Base-by-base conservation (phyloP, 148 eudicot species). In the Arctostaphylos glauca region DNA sequence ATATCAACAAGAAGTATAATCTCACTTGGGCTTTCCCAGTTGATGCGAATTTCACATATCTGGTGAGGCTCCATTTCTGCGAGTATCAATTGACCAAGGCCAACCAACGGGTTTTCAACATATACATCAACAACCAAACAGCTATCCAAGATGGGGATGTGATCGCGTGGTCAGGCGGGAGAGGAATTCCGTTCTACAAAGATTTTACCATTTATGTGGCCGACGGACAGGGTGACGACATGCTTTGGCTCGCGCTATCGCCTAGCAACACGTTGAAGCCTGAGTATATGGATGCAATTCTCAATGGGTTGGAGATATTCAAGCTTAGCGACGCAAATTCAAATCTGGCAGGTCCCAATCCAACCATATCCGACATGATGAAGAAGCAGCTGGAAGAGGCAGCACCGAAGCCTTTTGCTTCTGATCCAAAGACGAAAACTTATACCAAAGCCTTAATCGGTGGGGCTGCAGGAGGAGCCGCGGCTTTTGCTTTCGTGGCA, bases 241-340 rank as follows among this genome's bases (percentile, higher is more conserved):
- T 83, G 47, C 56, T 95, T 46, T 86, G 85, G 81, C 82, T 95
- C 23, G 91, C 91, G 5, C 81, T 95, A 21, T 89, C 87, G 55
- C 95, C 96, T 1, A 82, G 85, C 49, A 88, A 87, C 56, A 5
- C 55, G 2, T 23, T 21, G 21, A 77, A 82, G 15, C 92, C 98
- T 0, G 79, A 89, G 52, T 93, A 64, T 59, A 83, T 84, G 7
- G 97, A 96, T 81, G 92, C 91, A 3, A 85, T 94, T 44, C 89
- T 96, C 2, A 96, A 96, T 77, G 99, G 99, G 41, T 80, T 96
- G 75, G 99, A 96, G 88, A 76, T 93, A 58, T 96, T 96, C 86
- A 96, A 96, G 86, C 44, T 96, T 15, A 86, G 87, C 50, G 95
- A 93, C 56, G 75, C 73, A 0, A 88, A 81, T 50, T 83, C 85